A percentile compares a stretch with the other conserved stretches of the same genome.
Conservation (phyloP, 305 asterid genomes). For the Euphrasia arctica region DNA sequence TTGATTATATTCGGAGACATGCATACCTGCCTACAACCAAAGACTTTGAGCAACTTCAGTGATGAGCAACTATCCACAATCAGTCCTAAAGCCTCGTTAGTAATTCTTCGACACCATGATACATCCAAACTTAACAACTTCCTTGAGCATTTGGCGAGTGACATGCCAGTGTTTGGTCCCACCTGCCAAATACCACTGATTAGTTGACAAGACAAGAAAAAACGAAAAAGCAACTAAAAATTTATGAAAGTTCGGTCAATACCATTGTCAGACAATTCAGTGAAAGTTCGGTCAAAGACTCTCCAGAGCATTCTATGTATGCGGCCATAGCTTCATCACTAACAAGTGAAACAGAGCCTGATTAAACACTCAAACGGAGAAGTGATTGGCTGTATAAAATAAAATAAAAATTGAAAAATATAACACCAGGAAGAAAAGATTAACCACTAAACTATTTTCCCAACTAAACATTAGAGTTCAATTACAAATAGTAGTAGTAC, state of each 20-base stretch:
- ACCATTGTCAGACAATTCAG: conserved; percentile 65
- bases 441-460: conserved; percentile 3
- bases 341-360: conserved; percentile 25
- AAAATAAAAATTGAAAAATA: neutral
- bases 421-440: neutral
- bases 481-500: too few relatives aligned
- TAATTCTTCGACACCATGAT: conserved; percentile 78
- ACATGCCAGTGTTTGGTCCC: conserved; percentile 59
- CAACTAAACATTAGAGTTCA: neutral
- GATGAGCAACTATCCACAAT: conserved; percentile 70
- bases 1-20: neutral
- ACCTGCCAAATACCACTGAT: conserved; percentile 39
- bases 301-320: conserved; percentile 73
- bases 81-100: conserved; percentile 58
- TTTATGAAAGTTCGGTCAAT: conserved; percentile 10
- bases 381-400: neutral
- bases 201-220: neutral
- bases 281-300: conserved; percentile 56
- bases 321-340: conserved; percentile 93
- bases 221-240: neutral
- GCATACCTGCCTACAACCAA: conserved; percentile 56
- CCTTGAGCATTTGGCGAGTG: conserved; percentile 55
- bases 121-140: conserved; percentile 64
- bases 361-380: neutral
- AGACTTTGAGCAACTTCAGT: conserved; percentile 67